Evolutionary conservation across 2,329 filamentous ascomycete genomes (phyloP).

Genomic region (Stagonosporopsis rhizophila): DNA sequence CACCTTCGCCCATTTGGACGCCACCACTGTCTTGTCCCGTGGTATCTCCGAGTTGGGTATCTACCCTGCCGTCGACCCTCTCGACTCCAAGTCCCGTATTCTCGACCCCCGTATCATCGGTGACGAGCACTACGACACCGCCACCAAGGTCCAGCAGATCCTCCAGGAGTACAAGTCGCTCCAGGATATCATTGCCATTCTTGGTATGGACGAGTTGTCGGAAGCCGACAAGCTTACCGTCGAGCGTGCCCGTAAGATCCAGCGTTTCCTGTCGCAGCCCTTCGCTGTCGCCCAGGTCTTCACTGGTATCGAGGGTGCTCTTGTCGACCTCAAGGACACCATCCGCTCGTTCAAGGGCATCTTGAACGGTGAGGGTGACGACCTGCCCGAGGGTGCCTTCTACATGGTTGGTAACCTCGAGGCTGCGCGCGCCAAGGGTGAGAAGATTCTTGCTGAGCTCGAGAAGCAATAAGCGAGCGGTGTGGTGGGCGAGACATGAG

Average conservation of each 20-base stretch:
- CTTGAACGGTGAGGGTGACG: constrained; percentile 91
- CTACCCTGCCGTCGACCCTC: constrained; percentile 99
- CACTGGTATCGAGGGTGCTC: constrained; percentile 93
- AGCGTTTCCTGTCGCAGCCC: constrained; percentile 99
- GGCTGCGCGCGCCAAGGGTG: constrained; percentile 92
- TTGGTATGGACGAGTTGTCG: constrained; percentile 99
- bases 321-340: constrained; percentile 98
- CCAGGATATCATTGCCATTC: constrained; percentile 99
- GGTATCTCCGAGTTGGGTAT: constrained; percentile 99
- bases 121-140: constrained; percentile 95
- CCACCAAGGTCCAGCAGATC: constrained; percentile 96
- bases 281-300: constrained; percentile 90
- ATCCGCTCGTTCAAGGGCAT: constrained; percentile 98
- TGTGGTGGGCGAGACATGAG: constrained; percentile 45
- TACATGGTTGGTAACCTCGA: constrained; percentile 99
- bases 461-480: constrained; percentile 58
- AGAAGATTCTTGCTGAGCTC: constrained; percentile 98
- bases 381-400: constrained; percentile 91
- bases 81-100: constrained; percentile 99
- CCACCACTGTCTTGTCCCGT: constrained; percentile 99
- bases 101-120: constrained; percentile 98
- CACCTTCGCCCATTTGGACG: constrained; percentile 99
- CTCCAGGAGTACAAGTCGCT: constrained; percentile 99
- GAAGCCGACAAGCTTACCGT: constrained; percentile 99
- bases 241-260: constrained; percentile 99